Evolutionary conservation across 768 basidiomycete genomes (phyloP).

Genomic region (Auricularia auricula-judae): DNA sequence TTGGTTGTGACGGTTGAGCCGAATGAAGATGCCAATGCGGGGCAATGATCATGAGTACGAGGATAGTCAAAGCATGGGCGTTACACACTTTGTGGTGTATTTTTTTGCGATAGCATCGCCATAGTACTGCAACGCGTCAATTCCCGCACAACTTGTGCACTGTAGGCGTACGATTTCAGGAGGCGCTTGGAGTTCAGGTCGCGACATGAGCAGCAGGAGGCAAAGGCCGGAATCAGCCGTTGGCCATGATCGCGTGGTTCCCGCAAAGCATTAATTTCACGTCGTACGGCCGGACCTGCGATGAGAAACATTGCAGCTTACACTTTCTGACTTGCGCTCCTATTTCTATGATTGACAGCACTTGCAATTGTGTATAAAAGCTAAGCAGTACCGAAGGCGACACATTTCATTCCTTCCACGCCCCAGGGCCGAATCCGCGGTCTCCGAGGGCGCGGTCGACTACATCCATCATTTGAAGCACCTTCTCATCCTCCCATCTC

Average conservation of each 20-base stretch:
- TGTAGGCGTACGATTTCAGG: slow-evolving; percentile 69
- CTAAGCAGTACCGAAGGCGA: too few species aligned
- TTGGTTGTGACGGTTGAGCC: too few species aligned
- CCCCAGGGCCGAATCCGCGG: slow-evolving; percentile 44
- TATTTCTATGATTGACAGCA: too few species aligned
- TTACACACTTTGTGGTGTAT: slow-evolving; percentile 81
- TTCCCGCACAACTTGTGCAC: not conserved
- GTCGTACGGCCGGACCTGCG: too few species aligned
- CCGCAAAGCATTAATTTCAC: too few species aligned
- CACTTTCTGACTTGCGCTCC: too few species aligned
- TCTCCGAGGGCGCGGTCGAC: slow-evolving; percentile 58
- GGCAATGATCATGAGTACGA: not conserved
- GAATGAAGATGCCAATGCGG: too few species aligned
- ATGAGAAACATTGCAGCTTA: too few species aligned
- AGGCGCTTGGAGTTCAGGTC: slow-evolving; percentile 81
- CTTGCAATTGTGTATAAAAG: too few species aligned
- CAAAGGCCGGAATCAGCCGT: too few species aligned
- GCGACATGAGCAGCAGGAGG: slow-evolving; percentile 42
- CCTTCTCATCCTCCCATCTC: slow-evolving; percentile 78
- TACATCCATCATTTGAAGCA: slow-evolving; percentile 67
- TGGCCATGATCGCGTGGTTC: too few species aligned
- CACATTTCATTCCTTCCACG: slow-evolving; percentile 19
- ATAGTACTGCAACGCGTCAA: slow-evolving; percentile 61
- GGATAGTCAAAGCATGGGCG: too few species aligned
- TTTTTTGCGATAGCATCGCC: slow-evolving; percentile 91